Evolutionary conservation across 352 stramenopile species (phyloP), one percentile per base, ranked within the genome.

Genomic region (Aphanomyces cochlioides): DNA sequence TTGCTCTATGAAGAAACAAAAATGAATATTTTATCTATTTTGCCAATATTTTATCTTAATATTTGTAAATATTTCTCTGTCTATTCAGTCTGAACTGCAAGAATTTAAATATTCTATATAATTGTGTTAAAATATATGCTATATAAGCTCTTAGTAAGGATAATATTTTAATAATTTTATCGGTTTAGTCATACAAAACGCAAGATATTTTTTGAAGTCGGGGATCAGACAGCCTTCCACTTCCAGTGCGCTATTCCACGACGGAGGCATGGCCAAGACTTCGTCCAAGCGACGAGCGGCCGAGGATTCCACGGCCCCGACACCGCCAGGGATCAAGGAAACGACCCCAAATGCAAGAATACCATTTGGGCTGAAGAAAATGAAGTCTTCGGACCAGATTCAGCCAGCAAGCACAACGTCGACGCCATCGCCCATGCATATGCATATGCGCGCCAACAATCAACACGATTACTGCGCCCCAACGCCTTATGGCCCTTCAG

Each of bases 301-400:
- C 1, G 54, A 61, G 1, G 54, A 61, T 15, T 41, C 54, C 43
- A n/a, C 43, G 43, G 17, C 43, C 43, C 10, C 43, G 19, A 40
- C 37, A 5, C 54, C 54, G 54, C 13, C 54, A n/a, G 54, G 54
- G 28, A 37, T n/a, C 15, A 61, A 61, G 28, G 54, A 61, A 10
- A n/a, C 28, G 10, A 40, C 54, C 43, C 43, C 43, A 12, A 50
- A 37, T 61, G 43, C 54, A 17, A 28, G 54, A 7, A 37, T 40
- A 12, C 54, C 19, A 12, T 13, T 61, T 41, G 54, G 15, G 28
- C 12, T 61, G 19, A 61, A 61, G 34, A 61, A 61, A 19, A 67
- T 67, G 59, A 67, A 67, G 59, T 67, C 59, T 41, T 48, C 59
- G n/a, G 59, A 67, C 41, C 57, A 67, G 21, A 67, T 67, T 36